These are phyloP conservation scores for Ganoderma sp. DNA, from an alignment of 1,284 basidiomycete genomes.

Conservation along the genomic window DNA sequence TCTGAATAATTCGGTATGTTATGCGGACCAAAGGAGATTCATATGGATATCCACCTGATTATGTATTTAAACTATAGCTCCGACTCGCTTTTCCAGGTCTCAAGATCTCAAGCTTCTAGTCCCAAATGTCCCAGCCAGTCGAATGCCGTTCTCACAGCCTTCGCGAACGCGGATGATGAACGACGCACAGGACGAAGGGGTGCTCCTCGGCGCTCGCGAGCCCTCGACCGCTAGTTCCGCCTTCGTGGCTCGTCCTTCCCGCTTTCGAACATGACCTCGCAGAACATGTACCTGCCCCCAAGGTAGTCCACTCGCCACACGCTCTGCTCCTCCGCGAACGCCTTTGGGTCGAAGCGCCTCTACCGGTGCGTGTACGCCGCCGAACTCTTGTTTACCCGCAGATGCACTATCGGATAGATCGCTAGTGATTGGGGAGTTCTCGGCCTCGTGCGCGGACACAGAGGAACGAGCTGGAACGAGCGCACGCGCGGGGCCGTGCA, in stretches of 20 bases:
- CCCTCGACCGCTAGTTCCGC: conserved; percentile 45
- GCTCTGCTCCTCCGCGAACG: conserved; percentile 55
- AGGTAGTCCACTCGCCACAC: conserved; percentile 56
- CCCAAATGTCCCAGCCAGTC: background rate
- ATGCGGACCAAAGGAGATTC: too few relatives aligned
- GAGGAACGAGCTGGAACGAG: conserved; percentile 36
- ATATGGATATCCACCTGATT: too few relatives aligned
- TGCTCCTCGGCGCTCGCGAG: too few relatives aligned
- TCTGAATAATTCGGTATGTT: too few relatives aligned
- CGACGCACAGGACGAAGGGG: too few relatives aligned
- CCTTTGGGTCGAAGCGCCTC: conserved; percentile 45
- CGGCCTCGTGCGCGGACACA: conserved; percentile 27
- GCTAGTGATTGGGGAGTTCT: conserved; percentile 53
- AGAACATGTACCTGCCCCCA: conserved; percentile 56
- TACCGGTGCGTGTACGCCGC: conserved; percentile 63
- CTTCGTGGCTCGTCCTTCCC: conserved; percentile 45
- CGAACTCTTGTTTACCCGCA: conserved; percentile 49
- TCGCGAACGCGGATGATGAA: background rate
- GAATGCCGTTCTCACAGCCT: background rate
- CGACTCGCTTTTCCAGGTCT: background rate
- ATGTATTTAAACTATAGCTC: too few relatives aligned
- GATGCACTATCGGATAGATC: conserved; percentile 57
- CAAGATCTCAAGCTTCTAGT: background rate
- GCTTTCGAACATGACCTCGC: conserved; percentile 53
- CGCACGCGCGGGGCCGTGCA: conserved; percentile 35